Evolutionary conservation across 768 basidiomycete genomes (phyloP).

Genomic region (Psilocybe cyanescens): DNA sequence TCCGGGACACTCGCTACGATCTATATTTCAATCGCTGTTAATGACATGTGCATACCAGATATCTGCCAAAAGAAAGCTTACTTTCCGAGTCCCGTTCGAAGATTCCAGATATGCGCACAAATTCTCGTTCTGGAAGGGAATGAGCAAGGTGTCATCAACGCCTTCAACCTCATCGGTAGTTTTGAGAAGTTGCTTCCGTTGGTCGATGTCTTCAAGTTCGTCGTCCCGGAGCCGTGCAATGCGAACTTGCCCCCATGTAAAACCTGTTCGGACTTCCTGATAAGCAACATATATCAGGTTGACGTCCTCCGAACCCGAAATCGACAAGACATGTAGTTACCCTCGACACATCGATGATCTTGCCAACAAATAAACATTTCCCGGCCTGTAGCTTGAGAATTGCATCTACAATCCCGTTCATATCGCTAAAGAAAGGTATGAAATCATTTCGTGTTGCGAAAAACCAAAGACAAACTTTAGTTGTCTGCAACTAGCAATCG

Average conservation of each 20-base stretch:
- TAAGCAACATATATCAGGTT: not conserved
- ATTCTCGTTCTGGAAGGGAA: constrained; percentile 71
- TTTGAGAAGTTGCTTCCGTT: not conserved
- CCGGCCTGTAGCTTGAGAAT: constrained; percentile 36
- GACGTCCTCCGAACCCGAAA: not conserved
- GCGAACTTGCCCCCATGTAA: constrained; percentile 38
- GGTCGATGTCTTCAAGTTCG: constrained; percentile 29
- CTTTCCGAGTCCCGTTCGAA: constrained; percentile 30
- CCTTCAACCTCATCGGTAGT: constrained; percentile 1
- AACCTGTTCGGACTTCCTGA: constrained; percentile 39
- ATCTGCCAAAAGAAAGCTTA: constrained; percentile 4
- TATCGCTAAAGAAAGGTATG: constrained; percentile 22
- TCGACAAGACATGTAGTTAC: constrained; percentile 13
- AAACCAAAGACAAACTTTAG: constrained; percentile 31
- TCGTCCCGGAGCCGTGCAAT: constrained; percentile 33
- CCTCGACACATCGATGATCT: constrained; percentile 54
- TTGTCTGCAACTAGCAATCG: constrained; percentile 55
- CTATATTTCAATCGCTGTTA: constrained; percentile 21
- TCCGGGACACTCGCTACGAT: constrained; percentile 65
- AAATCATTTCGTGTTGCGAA: not conserved
- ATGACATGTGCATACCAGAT: no score
- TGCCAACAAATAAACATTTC: constrained; percentile 54
- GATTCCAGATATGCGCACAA: constrained; percentile 48
- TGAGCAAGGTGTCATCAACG: constrained; percentile 34
- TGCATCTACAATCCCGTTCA: constrained; percentile 27